These are phyloP conservation scores for Clathrospora elynae DNA, from an alignment of 2,329 filamentous ascomycete species.

Conservation along the genomic window DNA sequence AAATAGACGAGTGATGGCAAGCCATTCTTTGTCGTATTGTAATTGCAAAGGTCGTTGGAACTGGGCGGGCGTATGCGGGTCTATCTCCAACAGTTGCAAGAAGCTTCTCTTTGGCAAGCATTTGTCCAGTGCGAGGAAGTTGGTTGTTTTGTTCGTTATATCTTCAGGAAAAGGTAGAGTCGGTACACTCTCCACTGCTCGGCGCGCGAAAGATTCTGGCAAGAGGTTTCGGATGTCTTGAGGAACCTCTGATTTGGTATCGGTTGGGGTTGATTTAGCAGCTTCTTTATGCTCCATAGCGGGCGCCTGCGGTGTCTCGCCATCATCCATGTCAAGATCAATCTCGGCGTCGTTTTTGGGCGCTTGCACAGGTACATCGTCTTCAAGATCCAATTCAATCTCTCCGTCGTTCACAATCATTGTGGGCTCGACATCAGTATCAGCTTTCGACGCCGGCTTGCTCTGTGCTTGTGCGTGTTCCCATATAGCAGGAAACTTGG, in stretches of 20 bases:
- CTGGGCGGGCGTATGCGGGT: conserved; percentile 28
- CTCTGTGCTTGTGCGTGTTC: conserved; percentile 59
- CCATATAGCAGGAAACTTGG: conserved; percentile 75
- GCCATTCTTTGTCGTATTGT: conserved; percentile 91
- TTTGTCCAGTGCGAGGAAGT: conserved; percentile 91
- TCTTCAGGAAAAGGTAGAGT: conserved; percentile 65
- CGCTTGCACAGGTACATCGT: conserved; percentile 47
- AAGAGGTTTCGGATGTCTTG: conserved; percentile 73
- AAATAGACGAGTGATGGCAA: conserved; percentile 88
- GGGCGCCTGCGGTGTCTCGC: conserved; percentile 15
- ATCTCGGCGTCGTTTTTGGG: conserved; percentile 44
- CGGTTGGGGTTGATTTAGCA: background rate
- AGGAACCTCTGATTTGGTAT: conserved; percentile 53
- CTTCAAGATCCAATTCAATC: conserved; percentile 60
- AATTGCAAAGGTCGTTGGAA: conserved; percentile 62
- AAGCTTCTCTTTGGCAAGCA: conserved; percentile 80
- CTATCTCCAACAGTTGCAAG: conserved; percentile 72
- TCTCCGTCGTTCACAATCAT: conserved; percentile 62
- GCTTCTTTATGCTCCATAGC: conserved; percentile 15
- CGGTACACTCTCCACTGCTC: conserved; percentile 21
- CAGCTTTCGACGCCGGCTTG: conserved; percentile 38
- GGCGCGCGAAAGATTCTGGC: conserved; percentile 70
- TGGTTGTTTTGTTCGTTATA: conserved; percentile 78
- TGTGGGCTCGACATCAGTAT: conserved; percentile 5
- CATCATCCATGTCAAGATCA: conserved; percentile 51